Percentiles rank a stretch among this genome's conserved stretches.
Evolutionary conservation across 768 basidiomycete species (phyloP).

Genomic region (Sporobolomyces roseus): DNA sequence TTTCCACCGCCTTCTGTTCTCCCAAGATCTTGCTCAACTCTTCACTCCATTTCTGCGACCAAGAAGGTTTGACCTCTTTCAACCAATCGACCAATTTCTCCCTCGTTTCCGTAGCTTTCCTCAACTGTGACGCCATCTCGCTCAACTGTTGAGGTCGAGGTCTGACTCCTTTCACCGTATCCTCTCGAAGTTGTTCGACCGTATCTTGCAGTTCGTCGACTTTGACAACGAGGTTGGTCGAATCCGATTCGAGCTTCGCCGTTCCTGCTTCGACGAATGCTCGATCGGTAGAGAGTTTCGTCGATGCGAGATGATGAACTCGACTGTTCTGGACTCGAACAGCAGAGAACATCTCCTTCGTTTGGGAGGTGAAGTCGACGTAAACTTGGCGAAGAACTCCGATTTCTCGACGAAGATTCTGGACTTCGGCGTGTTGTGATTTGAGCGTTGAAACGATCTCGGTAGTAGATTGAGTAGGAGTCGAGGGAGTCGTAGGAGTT

Average conservation of each 20-base stretch:
- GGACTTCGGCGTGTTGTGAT: conserved; percentile 90
- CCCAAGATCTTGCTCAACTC: conserved; percentile 95
- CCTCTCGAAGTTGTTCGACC: conserved; percentile 81
- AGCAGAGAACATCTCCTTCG: conserved; percentile 74
- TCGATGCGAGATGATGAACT: conserved; percentile 78
- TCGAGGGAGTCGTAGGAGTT: conserved; percentile 1
- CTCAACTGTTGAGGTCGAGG: conserved; percentile 63
- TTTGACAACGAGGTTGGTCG: conserved; percentile 82
- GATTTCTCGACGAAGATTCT: conserved; percentile 85
- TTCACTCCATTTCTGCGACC: conserved; percentile 98
- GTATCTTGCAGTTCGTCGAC: conserved; percentile 90
- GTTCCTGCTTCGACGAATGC: conserved; percentile 88
- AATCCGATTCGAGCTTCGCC: conserved; percentile 79
- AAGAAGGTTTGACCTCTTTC: conserved; percentile 84
- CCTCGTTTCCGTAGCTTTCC: conserved; percentile 64
- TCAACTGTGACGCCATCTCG: conserved; percentile 63
- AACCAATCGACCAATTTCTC: conserved; percentile 77
- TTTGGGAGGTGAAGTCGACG: conserved; percentile 85
- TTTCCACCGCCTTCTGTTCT: conserved; percentile 87
- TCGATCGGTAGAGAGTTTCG: conserved; percentile 77
- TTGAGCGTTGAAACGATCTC: conserved; percentile 55
- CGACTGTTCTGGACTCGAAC: conserved; percentile 78
- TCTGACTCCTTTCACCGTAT: conserved; percentile 78
- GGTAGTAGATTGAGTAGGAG: conserved; percentile 3
- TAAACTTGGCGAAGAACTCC: conserved; percentile 92